Evolutionary conservation across 2,329 filamentous ascomycete genomes (phyloP), one percentile per base, ranked within the genome.

Genomic region (Neofusicoccum kwambonambiense): DNA sequence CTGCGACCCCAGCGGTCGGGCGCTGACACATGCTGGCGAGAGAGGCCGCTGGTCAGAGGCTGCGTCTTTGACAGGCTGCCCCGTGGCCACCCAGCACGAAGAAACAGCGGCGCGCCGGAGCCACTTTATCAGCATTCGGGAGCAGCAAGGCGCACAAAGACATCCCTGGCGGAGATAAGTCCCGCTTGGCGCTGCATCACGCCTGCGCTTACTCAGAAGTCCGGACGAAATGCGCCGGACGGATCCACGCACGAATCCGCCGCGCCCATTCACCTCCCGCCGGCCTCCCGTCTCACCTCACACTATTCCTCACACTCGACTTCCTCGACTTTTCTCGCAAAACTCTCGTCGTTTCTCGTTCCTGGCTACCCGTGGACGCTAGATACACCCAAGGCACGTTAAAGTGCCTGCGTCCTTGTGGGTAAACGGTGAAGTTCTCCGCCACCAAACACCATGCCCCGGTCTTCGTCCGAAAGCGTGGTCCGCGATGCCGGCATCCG

Each of bases 401-500:
- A 9, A 17, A 37, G 4, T 11, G 9, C 17, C 8, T 35, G 4
- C 37, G 15, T 15, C 31, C 56, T 3, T 15, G 19, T 19, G 15
- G 22, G 54, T 13, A 19, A n/a, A 44, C 15, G 8, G 60, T 34
- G 19, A 42, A 15, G 22, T 12, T 15, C 22, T 27, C 27, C 42
- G 35, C 11, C 34, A 12, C 19, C 54, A 19, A 19, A 37, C 50
- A 63, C 47, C 34, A 64, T 64, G 62, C 22, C 62, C 54, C 54
- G 63, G 22, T 54, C 63, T 65, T 58, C 54, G 54, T 60, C 63
- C 52, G 52, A 58, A n/a, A 42, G 12, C 37, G 56, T 34, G 35
- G 70, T 71, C 41, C 72, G 75, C 57, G 61, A 64, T 12, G 51
- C 42, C 8, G 62, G 62, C 51, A 69, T 70, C 41, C 72, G 76